Percentiles rank a stretch among this genome's conserved stretches.
These are phyloP conservation scores for Neofusicoccum ribis DNA, from an alignment of 2,329 filamentous ascomycete genomes.

Conservation along the genomic window DNA sequence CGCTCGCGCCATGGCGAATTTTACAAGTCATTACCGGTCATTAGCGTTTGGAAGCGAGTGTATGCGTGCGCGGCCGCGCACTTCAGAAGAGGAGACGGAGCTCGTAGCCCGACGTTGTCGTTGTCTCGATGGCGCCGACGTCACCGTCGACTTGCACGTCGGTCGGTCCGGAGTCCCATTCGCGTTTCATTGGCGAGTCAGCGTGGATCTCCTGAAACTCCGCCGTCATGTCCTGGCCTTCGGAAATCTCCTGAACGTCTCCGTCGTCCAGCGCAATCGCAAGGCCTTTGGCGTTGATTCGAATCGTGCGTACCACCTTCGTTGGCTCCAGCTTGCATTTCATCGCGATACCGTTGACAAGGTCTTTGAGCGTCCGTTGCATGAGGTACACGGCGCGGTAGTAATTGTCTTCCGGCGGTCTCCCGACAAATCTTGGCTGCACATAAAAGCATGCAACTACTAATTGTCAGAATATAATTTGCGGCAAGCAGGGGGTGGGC, in stretches of 20 bases:
- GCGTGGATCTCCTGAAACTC: slow-evolving; percentile 66
- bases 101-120: slow-evolving; percentile 49
- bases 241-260: slow-evolving; percentile 75
- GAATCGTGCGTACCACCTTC: slow-evolving; percentile 70
- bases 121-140: slow-evolving; percentile 44
- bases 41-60: slow-evolving; percentile 15
- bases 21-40: slow-evolving; percentile 18
- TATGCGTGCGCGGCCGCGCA: background rate
- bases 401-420: slow-evolving; percentile 58
- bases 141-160: slow-evolving; percentile 53
- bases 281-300: slow-evolving; percentile 71
- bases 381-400: slow-evolving; percentile 85
- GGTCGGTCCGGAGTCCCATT: slow-evolving; percentile 52
- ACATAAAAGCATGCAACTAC: slow-evolving; percentile 88
- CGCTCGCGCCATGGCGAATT: slow-evolving; percentile 18
- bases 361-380: slow-evolving; percentile 72
- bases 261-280: slow-evolving; percentile 90
- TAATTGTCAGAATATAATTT: slow-evolving; percentile 34
- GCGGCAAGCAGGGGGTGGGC: slow-evolving; percentile 14
- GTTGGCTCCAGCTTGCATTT: slow-evolving; percentile 81
- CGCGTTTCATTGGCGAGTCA: slow-evolving; percentile 50
- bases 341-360: slow-evolving; percentile 69
- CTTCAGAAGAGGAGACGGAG: slow-evolving; percentile 49
- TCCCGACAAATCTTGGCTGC: slow-evolving; percentile 54
- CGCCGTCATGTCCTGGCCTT: slow-evolving; percentile 85